Evolutionary conservation across 345 rosid species (phyloP).

Genomic region (Moricandia moricandioides): DNA sequence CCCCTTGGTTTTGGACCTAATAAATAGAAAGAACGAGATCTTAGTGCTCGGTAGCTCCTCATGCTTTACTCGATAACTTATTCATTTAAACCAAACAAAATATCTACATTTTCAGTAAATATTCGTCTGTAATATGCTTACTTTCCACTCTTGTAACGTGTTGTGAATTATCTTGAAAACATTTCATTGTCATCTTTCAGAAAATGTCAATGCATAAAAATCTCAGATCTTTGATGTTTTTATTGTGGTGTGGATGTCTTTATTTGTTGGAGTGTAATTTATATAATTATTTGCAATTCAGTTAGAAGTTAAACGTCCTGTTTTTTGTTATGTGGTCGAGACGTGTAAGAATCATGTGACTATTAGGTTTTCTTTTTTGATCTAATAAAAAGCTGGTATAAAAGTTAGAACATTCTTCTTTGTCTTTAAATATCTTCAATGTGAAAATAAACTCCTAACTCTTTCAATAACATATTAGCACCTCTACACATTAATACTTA

Average conservation of each 20-base stretch:
- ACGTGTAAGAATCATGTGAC: not conserved
- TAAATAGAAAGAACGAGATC: no score
- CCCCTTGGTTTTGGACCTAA: slow-evolving; percentile 4
- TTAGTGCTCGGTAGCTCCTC: no score
- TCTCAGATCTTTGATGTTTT: no score
- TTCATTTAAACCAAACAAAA: no score
- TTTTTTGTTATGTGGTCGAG: not conserved
- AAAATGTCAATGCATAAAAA: no score
- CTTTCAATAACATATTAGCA: not conserved
- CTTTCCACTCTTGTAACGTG: no score
- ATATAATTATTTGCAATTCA: not conserved
- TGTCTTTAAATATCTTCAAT: not conserved
- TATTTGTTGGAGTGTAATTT: not conserved
- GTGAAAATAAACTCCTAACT: not conserved
- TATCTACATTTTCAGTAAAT: no score
- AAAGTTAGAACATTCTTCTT: not conserved
- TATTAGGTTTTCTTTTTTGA: not conserved
- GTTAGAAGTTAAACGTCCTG: not conserved
- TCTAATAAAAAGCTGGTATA: not conserved
- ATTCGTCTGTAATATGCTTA: no score
- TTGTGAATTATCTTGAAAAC: no score
- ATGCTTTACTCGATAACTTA: no score
- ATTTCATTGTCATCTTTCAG: no score
- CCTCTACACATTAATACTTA: not conserved
- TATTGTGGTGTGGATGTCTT: not conserved